phyloP scores from a whole-genome alignment of 2,329 filamentous ascomycete species.

The Chaetomiaceae sp. region DNA sequence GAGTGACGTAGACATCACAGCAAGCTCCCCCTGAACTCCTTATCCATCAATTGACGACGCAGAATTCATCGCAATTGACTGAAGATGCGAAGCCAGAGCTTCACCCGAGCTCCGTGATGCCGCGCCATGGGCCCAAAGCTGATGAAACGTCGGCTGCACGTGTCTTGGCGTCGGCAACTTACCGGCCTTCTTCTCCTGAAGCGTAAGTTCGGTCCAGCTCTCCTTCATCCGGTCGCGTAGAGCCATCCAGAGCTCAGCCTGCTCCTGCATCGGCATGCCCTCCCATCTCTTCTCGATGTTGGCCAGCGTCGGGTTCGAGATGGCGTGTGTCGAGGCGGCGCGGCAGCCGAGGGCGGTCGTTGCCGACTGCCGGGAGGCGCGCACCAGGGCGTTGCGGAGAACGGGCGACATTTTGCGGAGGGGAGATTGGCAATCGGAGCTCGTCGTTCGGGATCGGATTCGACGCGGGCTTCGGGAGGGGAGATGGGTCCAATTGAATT shows the following conservation, averaged over 20 bases:
- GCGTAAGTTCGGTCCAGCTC: slow-evolving; percentile 89
- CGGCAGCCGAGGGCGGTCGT: slow-evolving; percentile 36
- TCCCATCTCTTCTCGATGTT: slow-evolving; percentile 99
- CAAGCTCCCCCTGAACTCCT: slow-evolving; percentile 13
- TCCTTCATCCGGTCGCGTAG: slow-evolving; percentile 98
- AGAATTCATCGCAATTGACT: slow-evolving; percentile 4
- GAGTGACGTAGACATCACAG: slow-evolving; percentile 5
- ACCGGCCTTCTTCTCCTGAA: slow-evolving; percentile 99
- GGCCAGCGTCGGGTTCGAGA: slow-evolving; percentile 94
- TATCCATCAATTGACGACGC: slow-evolving; percentile 10
- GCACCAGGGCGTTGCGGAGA: slow-evolving; percentile 45
- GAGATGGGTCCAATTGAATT: slow-evolving; percentile 26
- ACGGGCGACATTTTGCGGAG: slow-evolving; percentile 48
- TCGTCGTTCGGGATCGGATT: slow-evolving; percentile 10
- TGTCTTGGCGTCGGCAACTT: slow-evolving; percentile 41
- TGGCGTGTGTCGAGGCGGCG: slow-evolving; percentile 72
- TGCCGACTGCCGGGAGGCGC: slow-evolving; percentile 34
- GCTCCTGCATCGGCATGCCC: slow-evolving; percentile 93
- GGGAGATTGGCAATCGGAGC: slow-evolving; percentile 24
- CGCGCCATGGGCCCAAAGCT: background rate
- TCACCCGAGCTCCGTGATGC: slow-evolving; percentile 6
- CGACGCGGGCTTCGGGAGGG: slow-evolving; percentile 15
- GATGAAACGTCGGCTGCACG: background rate
- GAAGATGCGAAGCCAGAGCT: background rate
- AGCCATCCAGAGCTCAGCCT: slow-evolving; percentile 98